Percentiles rank a stretch among this genome's conserved stretches.
phyloP scores from a whole-genome alignment of 495 filamentous ascomycete species.

The Podospora anserina region DNA sequence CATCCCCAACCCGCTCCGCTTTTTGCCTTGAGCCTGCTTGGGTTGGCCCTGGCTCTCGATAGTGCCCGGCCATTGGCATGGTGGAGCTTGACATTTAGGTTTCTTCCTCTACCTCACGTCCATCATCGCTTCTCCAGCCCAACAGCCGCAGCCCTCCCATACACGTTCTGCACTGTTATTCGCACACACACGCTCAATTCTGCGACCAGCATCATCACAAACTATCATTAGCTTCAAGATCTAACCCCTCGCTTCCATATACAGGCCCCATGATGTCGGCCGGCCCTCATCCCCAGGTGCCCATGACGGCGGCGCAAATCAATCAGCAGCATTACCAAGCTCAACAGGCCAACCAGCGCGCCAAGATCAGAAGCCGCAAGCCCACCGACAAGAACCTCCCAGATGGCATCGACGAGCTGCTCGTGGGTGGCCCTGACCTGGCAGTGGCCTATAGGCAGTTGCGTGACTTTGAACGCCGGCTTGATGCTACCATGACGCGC shows the following conservation, averaged over 20 bases:
- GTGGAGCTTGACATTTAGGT: constrained; percentile 16
- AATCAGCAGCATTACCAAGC: constrained; percentile 56
- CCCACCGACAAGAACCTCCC: constrained; percentile 94
- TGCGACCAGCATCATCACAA: not conserved
- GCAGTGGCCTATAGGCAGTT: constrained; percentile 77
- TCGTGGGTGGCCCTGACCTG: constrained; percentile 66
- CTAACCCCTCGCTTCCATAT: not conserved
- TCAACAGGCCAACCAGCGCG: constrained; percentile 56
- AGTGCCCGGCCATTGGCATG: not conserved
- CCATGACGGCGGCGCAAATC: constrained; percentile 56
- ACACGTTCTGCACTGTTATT: not conserved
- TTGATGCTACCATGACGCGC: constrained; percentile 92
- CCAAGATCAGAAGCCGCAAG: constrained; percentile 74
- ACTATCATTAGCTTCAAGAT: constrained; percentile 14
- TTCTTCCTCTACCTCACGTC: constrained; percentile 3
- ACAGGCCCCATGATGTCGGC: constrained; percentile 33
- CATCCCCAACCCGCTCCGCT: constrained; percentile 21
- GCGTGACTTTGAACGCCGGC: constrained; percentile 79
- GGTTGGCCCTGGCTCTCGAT: not conserved
- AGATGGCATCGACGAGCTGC: constrained; percentile 75
- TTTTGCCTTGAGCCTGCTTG: constrained; percentile 16
- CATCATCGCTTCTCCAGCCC: constrained; percentile 6
- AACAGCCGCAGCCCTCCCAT: constrained; percentile 4
- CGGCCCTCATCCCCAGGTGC: constrained; percentile 39
- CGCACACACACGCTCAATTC: not conserved